Evolutionary conservation across 495 filamentous ascomycete genomes (phyloP).

Genomic region (Tuber magnatum): DNA sequence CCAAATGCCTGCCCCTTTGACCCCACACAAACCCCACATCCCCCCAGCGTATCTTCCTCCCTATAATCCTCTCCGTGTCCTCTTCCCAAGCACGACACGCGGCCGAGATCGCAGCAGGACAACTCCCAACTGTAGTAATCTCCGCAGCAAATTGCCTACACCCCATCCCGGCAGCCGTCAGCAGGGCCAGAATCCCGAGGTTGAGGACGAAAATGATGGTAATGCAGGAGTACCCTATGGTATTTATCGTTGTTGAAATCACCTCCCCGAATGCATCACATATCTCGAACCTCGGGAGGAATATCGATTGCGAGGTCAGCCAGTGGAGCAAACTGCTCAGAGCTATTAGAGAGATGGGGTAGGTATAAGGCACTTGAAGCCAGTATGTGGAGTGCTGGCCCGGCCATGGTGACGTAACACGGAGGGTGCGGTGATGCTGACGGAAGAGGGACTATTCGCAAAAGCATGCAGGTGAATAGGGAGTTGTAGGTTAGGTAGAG

Average conservation of each 20-base stretch:
- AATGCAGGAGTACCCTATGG: conserved; percentile 15
- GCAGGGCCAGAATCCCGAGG: neutral
- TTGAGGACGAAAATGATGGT: conserved; percentile 11
- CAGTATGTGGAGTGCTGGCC: conserved; percentile 44
- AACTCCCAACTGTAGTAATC: neutral
- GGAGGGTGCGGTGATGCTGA: conserved; percentile 5
- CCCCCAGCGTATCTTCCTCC: too few species aligned
- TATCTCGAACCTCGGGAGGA: conserved; percentile 39
- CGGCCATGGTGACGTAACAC: conserved; percentile 42
- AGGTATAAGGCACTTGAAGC: conserved; percentile 44
- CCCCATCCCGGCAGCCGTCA: neutral
- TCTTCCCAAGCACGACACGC: neutral
- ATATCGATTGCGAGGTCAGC: conserved; percentile 46
- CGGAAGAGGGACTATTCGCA: too few species aligned
- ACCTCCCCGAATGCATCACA: conserved; percentile 11
- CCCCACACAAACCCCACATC: too few species aligned
- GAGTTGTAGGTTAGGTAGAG: conserved; percentile 11
- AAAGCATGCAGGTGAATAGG: too few species aligned
- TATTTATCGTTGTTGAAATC: neutral
- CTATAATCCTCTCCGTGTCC: too few species aligned
- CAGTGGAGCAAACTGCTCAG: conserved; percentile 42
- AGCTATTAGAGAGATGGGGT: conserved; percentile 42
- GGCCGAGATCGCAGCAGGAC: neutral
- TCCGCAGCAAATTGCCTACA: neutral
- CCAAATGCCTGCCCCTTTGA: too few species aligned